Evolutionary conservation across 2,329 filamentous ascomycete species (phyloP), one percentile per base, ranked within the genome.

Genomic region (Stenocarpella maydis): DNA sequence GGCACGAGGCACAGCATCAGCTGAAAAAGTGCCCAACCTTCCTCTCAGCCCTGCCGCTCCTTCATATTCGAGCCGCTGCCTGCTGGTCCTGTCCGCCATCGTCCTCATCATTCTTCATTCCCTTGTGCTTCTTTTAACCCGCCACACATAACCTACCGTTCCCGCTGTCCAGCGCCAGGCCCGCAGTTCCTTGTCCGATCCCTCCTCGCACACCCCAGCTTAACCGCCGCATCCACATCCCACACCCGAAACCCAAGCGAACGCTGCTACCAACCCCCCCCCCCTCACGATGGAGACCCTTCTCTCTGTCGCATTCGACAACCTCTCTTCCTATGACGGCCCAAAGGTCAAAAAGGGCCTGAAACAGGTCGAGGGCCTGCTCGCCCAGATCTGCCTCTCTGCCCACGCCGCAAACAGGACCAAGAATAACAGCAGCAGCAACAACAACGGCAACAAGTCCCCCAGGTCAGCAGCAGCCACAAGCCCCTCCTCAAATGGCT

Each of bases 351-450:
- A 94, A 75, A 98, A 98, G 83, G 96, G 95, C 64, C 83, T 98
- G 74, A 92, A 94, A 74, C 95, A 98, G 82, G 94, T 98, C 73
- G 95, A 98, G 82, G 94, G 94, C 39, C 87, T 98, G 54, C 88
- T 98, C 63, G 95, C 95, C 26, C 95, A 97, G 81, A 97, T 98
- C 82, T 98, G 95, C 82, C 89, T 98, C 49, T 92, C 92, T 9
- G 80, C 82, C 54, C 74, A 78, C 53, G 75, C 77, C 55, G 67
- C 70, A 19, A 65, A 67, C 65, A 78, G 69, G 73, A 80, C 71
- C 75, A 77, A 58, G 76, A 80, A 71, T 74, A 77, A 61, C 76
- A 76, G 71, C 74, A 76, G 55, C 76, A 76, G 76, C 76, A 81
- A 71, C 75, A 77, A 61, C 76, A 76, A 71, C 74, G 76, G 55